Evolutionary conservation across 768 basidiomycete genomes (phyloP).

Genomic region (Trametes maxima): DNA sequence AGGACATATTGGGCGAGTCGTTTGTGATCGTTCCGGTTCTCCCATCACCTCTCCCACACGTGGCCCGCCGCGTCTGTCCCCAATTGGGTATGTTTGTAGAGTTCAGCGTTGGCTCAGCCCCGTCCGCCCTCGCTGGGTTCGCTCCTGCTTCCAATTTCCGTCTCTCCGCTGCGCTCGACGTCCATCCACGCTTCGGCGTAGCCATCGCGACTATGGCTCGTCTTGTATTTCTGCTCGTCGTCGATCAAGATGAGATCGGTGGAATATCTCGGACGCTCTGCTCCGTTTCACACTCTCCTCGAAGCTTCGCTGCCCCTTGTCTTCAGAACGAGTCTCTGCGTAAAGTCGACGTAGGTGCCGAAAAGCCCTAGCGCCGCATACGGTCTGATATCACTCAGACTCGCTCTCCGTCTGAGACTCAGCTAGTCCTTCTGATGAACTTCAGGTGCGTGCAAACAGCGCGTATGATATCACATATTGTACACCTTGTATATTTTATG

Average conservation of each 20-base stretch:
- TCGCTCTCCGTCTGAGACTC: neutral
- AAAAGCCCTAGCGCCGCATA: neutral
- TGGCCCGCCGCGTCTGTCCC: constrained; percentile 13
- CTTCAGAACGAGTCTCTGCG: constrained; percentile 4
- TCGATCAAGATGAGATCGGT: neutral
- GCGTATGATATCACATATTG: constrained; percentile 14
- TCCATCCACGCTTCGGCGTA: neutral
- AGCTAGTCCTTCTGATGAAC: constrained; percentile 14
- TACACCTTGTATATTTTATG: no score
- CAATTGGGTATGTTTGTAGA: constrained; percentile 23
- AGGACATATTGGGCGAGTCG: constrained; percentile 29
- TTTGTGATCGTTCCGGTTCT: constrained; percentile 27
- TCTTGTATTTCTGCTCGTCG: constrained; percentile 16
- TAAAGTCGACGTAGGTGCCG: neutral
- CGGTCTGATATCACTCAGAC: neutral
- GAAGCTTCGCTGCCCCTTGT: constrained; percentile 8
- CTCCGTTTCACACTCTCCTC: constrained; percentile 9
- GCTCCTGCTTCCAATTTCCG: constrained; percentile 2
- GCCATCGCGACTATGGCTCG: constrained; percentile 20
- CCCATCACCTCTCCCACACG: constrained; percentile 15
- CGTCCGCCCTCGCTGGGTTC: constrained; percentile 12
- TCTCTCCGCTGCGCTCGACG: neutral
- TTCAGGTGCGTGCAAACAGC: neutral
- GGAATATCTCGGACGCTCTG: neutral
- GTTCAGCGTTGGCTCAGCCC: constrained; percentile 12